Conservation (phyloP, 1,284 basidiomycete genomes). For the Ganoderma resinaceum region DNA sequence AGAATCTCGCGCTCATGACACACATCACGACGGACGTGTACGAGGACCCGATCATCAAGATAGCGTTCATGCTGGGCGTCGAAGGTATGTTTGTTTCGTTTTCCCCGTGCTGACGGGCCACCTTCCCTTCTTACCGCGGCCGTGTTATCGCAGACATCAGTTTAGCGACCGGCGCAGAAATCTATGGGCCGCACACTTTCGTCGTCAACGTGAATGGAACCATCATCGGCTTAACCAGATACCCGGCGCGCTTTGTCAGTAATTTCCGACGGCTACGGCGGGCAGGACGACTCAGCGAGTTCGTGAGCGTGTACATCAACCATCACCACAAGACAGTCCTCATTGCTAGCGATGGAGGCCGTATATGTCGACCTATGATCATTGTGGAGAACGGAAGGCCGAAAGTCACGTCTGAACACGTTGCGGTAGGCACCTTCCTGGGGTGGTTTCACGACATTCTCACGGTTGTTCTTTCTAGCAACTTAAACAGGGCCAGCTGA, state of each 20-base stretch:
- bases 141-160: slow-evolving; percentile 76
- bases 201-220: slow-evolving; percentile 98
- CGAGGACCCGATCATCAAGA: slow-evolving; percentile 90
- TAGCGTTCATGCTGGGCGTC: slow-evolving; percentile 94
- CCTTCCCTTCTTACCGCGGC: slow-evolving; percentile 22
- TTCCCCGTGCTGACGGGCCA: slow-evolving; percentile 2
- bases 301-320: slow-evolving; percentile 97
- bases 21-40: slow-evolving; percentile 99
- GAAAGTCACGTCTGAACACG: slow-evolving; percentile 84
- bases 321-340: slow-evolving; percentile 95
- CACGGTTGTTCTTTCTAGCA: slow-evolving; percentile 51
- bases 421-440: slow-evolving; percentile 57
- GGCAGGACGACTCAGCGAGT: slow-evolving; percentile 93
- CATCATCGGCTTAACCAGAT: slow-evolving; percentile 92
- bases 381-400: slow-evolving; percentile 91
- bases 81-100: slow-evolving; percentile 68
- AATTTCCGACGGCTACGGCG: slow-evolving; percentile 94
- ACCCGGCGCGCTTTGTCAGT: slow-evolving; percentile 86
- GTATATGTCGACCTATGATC: slow-evolving; percentile 98
- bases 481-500: slow-evolving; percentile 81
- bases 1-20: slow-evolving; percentile 99
- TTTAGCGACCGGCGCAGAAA: slow-evolving; percentile 93
- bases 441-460: slow-evolving; percentile 12
- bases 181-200: slow-evolving; percentile 91
- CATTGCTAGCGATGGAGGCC: slow-evolving; percentile 97